phyloP scores from a whole-genome alignment of 208 protist species.

The Leptomonas seymouri region DNA sequence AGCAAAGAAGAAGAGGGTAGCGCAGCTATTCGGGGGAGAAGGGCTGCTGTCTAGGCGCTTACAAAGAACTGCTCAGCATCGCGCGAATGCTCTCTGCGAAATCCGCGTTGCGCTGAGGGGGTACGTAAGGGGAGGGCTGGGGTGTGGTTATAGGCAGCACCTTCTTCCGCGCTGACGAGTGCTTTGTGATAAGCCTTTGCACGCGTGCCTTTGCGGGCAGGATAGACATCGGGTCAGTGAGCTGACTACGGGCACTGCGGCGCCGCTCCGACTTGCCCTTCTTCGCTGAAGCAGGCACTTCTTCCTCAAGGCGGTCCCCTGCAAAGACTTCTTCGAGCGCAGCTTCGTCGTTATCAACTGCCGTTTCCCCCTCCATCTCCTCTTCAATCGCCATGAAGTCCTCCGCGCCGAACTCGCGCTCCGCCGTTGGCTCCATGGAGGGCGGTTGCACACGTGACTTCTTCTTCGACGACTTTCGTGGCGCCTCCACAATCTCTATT shows the following conservation, averaged over 20 bases:
- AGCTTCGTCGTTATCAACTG: neutral
- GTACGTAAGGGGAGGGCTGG: slow-evolving; percentile 11
- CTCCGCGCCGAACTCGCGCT: slow-evolving; percentile 6
- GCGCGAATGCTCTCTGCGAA: slow-evolving; percentile 30
- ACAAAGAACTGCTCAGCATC: slow-evolving; percentile 27
- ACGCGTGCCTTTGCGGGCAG: slow-evolving; percentile 20
- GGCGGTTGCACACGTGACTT: neutral
- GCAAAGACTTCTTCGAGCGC: neutral
- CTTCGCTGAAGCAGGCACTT: neutral
- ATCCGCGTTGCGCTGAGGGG: slow-evolving; percentile 5
- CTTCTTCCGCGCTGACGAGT: slow-evolving; percentile 6
- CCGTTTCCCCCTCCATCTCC: neutral
- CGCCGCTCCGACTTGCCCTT: neutral
- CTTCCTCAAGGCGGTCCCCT: neutral
- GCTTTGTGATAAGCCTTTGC: slow-evolving; percentile 25
- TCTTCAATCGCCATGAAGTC: slow-evolving; percentile 5
- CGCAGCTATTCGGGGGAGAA: neutral
- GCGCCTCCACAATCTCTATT: neutral
- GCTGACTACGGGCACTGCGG: slow-evolving; percentile 17
- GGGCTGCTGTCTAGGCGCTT: neutral
- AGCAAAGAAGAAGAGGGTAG: neutral
- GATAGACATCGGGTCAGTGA: slow-evolving; percentile 13
- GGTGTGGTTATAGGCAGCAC: neutral
- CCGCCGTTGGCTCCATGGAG: neutral
- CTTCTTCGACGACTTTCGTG: neutral